Evolutionary conservation across 2,329 filamentous ascomycete species (phyloP).

Genomic region (Penicillium rolfsii): DNA sequence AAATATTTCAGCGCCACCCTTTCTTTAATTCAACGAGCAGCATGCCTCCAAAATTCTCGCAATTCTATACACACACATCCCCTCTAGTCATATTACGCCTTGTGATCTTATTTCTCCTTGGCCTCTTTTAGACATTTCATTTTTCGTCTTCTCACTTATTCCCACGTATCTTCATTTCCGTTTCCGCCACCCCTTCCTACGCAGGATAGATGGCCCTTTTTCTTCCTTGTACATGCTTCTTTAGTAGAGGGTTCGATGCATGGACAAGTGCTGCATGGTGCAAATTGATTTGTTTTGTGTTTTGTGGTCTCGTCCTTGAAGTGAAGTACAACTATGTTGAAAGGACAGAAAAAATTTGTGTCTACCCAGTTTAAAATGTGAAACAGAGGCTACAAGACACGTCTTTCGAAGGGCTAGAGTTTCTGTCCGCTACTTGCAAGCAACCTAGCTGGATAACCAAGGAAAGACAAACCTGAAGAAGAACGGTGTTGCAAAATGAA

Average conservation of each 20-base stretch:
- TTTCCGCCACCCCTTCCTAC: background rate
- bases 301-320: background rate
- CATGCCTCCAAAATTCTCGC: conserved; percentile 17
- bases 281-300: conserved; percentile 9
- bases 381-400: background rate
- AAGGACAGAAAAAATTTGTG: background rate
- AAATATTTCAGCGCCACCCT: conserved; percentile 16
- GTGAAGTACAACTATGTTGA: background rate
- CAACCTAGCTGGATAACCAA: background rate
- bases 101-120: conserved; percentile 1
- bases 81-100: conserved; percentile 11
- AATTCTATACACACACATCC: conserved; percentile 22
- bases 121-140: conserved; percentile 17
- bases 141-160: background rate
- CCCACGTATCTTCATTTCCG: conserved; percentile 3
- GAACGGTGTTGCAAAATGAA: background rate
- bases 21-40: conserved; percentile 25
- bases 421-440: conserved; percentile 1
- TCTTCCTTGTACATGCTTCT: conserved; percentile 31
- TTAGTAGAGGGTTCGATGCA: conserved; percentile 19
- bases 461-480: background rate
- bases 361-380: background rate
- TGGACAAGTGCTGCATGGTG: conserved; percentile 20
- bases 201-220: conserved; percentile 11
- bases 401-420: background rate